phyloP scores from a whole-genome alignment of 177 flowering plant species.

The Vitis hybrid region DNA sequence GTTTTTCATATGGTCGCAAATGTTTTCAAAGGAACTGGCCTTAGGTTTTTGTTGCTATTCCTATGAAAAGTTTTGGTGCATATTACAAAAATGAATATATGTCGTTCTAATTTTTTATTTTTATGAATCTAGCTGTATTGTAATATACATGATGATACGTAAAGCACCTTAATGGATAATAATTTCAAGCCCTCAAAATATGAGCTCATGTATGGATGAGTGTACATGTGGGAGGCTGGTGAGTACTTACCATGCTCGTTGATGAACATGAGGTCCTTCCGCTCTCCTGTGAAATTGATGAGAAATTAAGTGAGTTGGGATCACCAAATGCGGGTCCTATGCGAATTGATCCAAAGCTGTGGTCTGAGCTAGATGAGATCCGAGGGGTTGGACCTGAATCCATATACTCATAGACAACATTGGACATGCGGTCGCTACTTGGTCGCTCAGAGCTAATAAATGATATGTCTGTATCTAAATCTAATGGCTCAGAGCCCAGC shows the following conservation, averaged over 20 bases:
- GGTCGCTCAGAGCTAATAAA: constrained; percentile 66
- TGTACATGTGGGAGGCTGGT: neutral
- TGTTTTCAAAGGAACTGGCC: too few relatives aligned
- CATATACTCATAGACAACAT: constrained; percentile 15
- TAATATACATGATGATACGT: too few relatives aligned
- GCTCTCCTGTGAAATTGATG: constrained; percentile 30
- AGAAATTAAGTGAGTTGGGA: constrained; percentile 13
- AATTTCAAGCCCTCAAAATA: too few relatives aligned
- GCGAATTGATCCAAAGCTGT: constrained; percentile 39
- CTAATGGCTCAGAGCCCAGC: constrained; percentile 30
- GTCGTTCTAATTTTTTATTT: too few relatives aligned
- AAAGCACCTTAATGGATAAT: too few relatives aligned
- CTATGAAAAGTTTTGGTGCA: too few relatives aligned
- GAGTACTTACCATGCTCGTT: constrained; percentile 24
- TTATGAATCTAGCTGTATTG: too few relatives aligned
- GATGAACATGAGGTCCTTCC: constrained; percentile 35
- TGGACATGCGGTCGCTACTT: constrained; percentile 36
- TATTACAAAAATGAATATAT: too few relatives aligned
- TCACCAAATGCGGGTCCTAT: constrained; percentile 28
- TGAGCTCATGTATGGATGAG: neutral
- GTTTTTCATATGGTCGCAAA: too few relatives aligned
- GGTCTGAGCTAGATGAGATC: constrained; percentile 33
- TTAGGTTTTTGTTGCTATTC: too few relatives aligned
- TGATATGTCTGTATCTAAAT: constrained; percentile 65
- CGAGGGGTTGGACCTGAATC: constrained; percentile 36